These are phyloP conservation scores for Fusarium sp. DNA, from an alignment of 2,329 filamentous ascomycete species.

Conservation along the genomic window DNA sequence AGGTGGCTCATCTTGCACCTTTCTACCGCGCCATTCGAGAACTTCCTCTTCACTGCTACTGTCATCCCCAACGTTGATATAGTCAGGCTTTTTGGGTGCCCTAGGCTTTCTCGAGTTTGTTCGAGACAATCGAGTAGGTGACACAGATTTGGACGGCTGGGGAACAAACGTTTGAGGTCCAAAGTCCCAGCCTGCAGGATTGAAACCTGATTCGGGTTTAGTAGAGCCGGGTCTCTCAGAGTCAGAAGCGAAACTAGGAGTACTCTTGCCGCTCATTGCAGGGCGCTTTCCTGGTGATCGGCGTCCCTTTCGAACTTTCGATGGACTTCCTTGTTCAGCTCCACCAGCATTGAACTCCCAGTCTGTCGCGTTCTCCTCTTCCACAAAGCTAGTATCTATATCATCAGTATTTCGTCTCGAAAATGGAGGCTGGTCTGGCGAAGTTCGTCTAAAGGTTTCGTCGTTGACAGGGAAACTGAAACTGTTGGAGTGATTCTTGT, in stretches of 20 bases:
- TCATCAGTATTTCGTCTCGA: slow-evolving; percentile 65
- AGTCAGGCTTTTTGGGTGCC: slow-evolving; percentile 63
- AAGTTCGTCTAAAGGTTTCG: slow-evolving; percentile 53
- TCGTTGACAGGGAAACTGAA: slow-evolving; percentile 62
- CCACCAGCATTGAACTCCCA: slow-evolving; percentile 66
- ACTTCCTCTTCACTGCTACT: slow-evolving; percentile 59
- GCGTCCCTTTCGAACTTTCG: slow-evolving; percentile 53
- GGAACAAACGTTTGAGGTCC: slow-evolving; percentile 66
- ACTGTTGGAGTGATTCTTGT: slow-evolving; percentile 55
- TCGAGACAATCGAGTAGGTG: slow-evolving; percentile 58
- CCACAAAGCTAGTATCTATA: slow-evolving; percentile 70
- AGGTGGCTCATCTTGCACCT: slow-evolving; percentile 45
- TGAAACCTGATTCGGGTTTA: slow-evolving; percentile 54
- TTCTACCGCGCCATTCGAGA: slow-evolving; percentile 51
- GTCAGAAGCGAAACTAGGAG: slow-evolving; percentile 38
- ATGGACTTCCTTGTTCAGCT: slow-evolving; percentile 45
- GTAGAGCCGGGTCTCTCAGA: slow-evolving; percentile 42
- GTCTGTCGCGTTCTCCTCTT: slow-evolving; percentile 57
- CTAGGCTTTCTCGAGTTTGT: slow-evolving; percentile 69
- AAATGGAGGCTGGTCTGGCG: slow-evolving; percentile 56
- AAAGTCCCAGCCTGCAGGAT: slow-evolving; percentile 67
- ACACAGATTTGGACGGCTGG: slow-evolving; percentile 54
- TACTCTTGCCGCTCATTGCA: slow-evolving; percentile 37
- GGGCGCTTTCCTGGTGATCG: slow-evolving; percentile 53
- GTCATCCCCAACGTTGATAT: slow-evolving; percentile 60